Percentiles rank a stretch among this genome's conserved stretches.
phyloP scores from a whole-genome alignment of 495 filamentous ascomycete species.

The Penicillium fimorum region DNA sequence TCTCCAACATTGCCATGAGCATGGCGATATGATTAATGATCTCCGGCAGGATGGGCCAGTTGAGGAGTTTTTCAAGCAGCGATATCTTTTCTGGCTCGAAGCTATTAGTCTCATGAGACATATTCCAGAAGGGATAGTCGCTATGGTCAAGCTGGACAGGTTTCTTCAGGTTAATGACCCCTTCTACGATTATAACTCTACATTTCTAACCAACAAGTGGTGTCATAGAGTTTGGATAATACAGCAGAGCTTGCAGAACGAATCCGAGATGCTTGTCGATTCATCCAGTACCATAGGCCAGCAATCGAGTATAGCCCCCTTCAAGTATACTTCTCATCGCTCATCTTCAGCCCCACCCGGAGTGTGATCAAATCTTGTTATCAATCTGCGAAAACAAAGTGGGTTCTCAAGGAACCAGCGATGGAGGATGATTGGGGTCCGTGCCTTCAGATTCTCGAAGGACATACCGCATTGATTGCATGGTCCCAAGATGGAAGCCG shows the following conservation, averaged over 20 bases:
- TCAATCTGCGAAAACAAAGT: not conserved
- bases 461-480: conserved; percentile 22
- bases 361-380: not conserved
- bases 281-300: not conserved
- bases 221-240: no score
- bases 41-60: no score
- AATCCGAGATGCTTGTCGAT: not conserved
- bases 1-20: not conserved
- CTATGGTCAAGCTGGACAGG: no score
- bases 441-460: not conserved
- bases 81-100: not conserved
- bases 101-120: no score
- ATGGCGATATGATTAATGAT: not conserved
- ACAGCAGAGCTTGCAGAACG: not conserved
- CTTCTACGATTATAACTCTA: no score
- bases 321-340: not conserved
- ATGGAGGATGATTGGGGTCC: not conserved
- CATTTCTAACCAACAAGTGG: not conserved
- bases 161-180: no score
- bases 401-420: not conserved
- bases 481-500: conserved; percentile 8
- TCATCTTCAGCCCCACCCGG: not conserved
- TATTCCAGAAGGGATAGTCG: no score
- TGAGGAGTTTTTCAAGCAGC: not conserved
- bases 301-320: not conserved